Evolutionary conservation across 306 rosid genomes (phyloP), one percentile per base, ranked within the genome.

Genomic region (Lotus japonicus): DNA sequence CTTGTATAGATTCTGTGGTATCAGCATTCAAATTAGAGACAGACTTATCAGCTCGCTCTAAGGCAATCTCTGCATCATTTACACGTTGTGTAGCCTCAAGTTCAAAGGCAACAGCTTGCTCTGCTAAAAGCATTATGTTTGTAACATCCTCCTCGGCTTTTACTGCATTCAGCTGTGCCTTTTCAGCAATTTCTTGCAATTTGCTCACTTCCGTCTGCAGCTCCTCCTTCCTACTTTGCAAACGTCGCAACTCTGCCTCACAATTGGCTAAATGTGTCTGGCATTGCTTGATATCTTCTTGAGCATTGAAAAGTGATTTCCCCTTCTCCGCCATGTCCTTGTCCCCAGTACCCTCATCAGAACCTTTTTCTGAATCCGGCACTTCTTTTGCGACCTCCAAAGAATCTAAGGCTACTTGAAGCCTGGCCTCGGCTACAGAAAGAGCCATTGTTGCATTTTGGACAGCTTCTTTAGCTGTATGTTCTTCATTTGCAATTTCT

Each of bases 61-160:
- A 79, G 64, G 92, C 90, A 80, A 89, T 89, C 80, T 92, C 90
- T 9, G 95, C 86, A 80, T 87, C 98, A 64, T 77, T 92, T 71
- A 88, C 79, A 84, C 80, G 69, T 75, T 92, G 74, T 42, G 95
- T 77, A 75, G 87, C 92, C 79, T 92, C 98, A 64, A 92, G 84
- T 87, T 92, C 98, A 71, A 87, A 82, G 31, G 95, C 96, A 81
- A 92, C 98, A 71, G 98, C 96, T 79, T 89, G 92, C 89, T 95
- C 97, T 11, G 99, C 99, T 75, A 95, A 86, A 74, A 79, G 89
- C 99, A 95, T 95, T 81, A 95, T 80, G 80, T 87, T 95, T 46
- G 95, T 51, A 41, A 95, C 99, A 68, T 89, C 96, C 77, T 89
- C 98, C 80, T 92, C 96, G 10, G 92, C 90, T 81, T 89, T 92